Evolutionary conservation across 805 yeast species (phyloP).

Genomic region (Priceomyces medius): DNA sequence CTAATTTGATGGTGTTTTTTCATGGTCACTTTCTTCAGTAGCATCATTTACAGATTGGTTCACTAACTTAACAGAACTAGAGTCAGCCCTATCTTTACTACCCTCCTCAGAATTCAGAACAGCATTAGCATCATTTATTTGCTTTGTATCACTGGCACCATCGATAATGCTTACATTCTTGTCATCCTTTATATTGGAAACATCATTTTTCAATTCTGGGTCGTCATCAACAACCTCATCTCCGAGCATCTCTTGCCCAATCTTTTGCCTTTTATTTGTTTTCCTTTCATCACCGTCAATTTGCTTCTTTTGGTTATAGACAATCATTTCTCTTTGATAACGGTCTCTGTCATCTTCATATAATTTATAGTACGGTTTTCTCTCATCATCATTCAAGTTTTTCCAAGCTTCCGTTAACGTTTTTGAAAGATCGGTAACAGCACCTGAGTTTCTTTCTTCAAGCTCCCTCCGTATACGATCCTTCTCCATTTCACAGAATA

Average conservation of each 20-base stretch:
- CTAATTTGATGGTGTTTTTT: too few species aligned
- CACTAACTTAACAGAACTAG: neutral
- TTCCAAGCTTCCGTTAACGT: constrained; percentile 88
- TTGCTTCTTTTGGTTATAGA: constrained; percentile 38
- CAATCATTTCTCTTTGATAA: constrained; percentile 70
- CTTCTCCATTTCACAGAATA: constrained; percentile 84
- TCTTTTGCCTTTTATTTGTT: constrained; percentile 12
- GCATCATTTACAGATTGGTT: neutral
- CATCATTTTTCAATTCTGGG: constrained; percentile 5
- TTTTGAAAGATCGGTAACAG: constrained; percentile 62
- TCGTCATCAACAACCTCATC: constrained; percentile 1
- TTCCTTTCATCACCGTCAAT: constrained; percentile 11
- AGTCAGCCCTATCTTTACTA: neutral
- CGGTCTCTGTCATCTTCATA: constrained; percentile 78
- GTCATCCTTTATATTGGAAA: constrained; percentile 1
- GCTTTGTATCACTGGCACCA: neutral
- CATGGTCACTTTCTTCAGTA: too few species aligned
- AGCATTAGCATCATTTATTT: neutral
- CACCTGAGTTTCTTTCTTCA: constrained; percentile 51
- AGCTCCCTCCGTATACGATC: constrained; percentile 63
- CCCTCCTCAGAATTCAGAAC: neutral
- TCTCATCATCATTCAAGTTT: constrained; percentile 60
- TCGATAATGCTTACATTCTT: neutral
- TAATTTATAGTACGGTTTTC: constrained; percentile 69
- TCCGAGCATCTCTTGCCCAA: constrained; percentile 8